Evolutionary conservation across 257 asterid species (phyloP).

Genomic region (Solanum chilense): DNA sequence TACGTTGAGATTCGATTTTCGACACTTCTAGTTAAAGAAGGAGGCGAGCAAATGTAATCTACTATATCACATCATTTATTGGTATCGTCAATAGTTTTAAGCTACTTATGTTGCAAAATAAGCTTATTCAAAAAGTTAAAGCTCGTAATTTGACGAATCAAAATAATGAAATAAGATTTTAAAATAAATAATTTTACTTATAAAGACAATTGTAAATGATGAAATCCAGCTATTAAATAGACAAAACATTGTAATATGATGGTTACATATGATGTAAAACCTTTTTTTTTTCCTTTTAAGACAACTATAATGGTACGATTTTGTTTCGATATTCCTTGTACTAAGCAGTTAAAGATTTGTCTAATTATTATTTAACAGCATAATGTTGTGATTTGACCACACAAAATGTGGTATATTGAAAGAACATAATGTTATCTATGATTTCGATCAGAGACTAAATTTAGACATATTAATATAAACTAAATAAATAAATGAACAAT

Average conservation of each 20-base stretch:
- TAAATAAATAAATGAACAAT: background rate
- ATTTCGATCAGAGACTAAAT: background rate
- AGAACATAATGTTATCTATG: background rate
- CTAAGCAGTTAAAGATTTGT: background rate
- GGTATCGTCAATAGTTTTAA: too few species aligned
- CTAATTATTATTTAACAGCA: background rate
- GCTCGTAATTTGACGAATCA: background rate
- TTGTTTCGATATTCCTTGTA: background rate
- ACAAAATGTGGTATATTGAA: background rate
- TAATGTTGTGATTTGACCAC: background rate
- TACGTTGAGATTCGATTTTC: too few species aligned
- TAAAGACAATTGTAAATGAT: background rate
- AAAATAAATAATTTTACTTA: background rate
- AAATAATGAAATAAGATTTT: background rate
- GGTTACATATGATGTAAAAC: background rate
- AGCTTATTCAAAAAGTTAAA: background rate
- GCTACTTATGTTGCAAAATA: background rate
- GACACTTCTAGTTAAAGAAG: too few species aligned
- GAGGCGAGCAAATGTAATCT: too few species aligned
- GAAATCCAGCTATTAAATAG: background rate
- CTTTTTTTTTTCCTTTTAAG: background rate
- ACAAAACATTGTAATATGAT: background rate
- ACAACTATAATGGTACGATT: background rate
- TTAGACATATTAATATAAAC: rapidly evolving
- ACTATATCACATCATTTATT: too few species aligned